These are phyloP conservation scores for Chimonanthus praecox DNA, from an alignment of 164 flowering plant genomes.

Conservation along the genomic window DNA sequence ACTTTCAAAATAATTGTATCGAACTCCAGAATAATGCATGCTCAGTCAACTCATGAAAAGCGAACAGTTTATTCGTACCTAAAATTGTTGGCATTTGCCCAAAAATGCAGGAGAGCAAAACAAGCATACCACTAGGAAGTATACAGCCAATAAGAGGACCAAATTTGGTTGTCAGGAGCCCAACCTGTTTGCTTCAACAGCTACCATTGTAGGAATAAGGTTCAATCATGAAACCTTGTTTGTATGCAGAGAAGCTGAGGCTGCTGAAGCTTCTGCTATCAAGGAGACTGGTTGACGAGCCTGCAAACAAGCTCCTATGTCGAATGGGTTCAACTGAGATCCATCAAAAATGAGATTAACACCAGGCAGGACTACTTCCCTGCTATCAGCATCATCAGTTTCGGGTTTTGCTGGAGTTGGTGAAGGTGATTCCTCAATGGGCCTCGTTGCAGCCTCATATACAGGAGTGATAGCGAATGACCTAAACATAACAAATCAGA, in stretches of 20 bases:
- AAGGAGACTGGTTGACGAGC: constrained; percentile 89
- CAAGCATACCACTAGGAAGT: constrained; percentile 8
- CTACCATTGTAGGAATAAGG: not conserved
- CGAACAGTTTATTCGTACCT: constrained; percentile 9
- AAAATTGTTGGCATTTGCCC: not conserved
- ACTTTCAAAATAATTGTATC: not conserved
- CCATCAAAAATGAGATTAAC: constrained; percentile 91
- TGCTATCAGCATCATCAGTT: constrained; percentile 66
- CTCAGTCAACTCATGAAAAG: not conserved
- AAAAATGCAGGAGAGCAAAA: constrained; percentile 14
- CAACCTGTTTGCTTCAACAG: constrained; percentile 1
- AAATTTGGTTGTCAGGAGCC: constrained; percentile 4
- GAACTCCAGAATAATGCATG: not conserved
- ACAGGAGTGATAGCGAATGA: constrained; percentile 80
- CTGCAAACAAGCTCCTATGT: constrained; percentile 91
- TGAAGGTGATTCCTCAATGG: constrained; percentile 49
- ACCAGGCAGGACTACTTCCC: constrained; percentile 77
- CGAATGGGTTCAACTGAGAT: constrained; percentile 75
- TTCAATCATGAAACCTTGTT: constrained; percentile 23
- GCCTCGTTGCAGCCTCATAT: constrained; percentile 74
- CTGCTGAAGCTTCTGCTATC: constrained; percentile 79
- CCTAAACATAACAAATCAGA: constrained; percentile 35
- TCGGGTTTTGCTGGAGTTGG: constrained; percentile 40
- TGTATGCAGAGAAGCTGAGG: constrained; percentile 51
- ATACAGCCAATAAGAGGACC: not conserved